Conservation (phyloP, 116 monocot genomes). For the Cymodocea nodosa region DNA sequence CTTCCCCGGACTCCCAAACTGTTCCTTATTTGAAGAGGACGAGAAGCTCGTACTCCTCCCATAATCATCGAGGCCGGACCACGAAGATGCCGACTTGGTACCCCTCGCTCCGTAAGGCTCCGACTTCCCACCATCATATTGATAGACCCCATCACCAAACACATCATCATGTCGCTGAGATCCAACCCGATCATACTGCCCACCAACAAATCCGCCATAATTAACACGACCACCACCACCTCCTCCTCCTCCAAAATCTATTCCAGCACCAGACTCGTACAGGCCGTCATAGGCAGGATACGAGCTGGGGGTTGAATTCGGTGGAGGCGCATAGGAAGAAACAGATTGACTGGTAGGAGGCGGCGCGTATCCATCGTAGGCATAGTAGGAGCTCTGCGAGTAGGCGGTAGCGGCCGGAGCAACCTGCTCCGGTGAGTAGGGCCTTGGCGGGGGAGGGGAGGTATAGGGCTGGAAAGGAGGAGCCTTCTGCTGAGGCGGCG, state of each 20-base stretch:
- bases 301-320: background rate
- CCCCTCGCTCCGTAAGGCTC: conserved; percentile 27
- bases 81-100: conserved; percentile 27
- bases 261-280: background rate
- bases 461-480: background rate
- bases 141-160: conserved; percentile 64
- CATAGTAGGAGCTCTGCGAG: background rate
- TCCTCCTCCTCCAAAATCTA: conserved; percentile 5
- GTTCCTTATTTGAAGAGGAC: conserved; percentile 8
- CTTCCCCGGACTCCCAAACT: conserved; percentile 22
- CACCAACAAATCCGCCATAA: background rate
- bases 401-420: background rate
- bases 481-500: background rate
- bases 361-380: background rate
- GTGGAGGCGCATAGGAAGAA: background rate
- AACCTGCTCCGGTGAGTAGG: conserved; percentile 4
- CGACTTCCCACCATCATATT: conserved; percentile 67
- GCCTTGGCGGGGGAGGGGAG: conserved; percentile 4
- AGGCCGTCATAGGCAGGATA: conserved; percentile 11
- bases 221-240: background rate
- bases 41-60: conserved; percentile 33
- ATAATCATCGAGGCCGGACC: conserved; percentile 67
- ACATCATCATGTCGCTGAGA: conserved; percentile 19
- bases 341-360: background rate
- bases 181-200: background rate